Evolutionary conservation across 2,329 filamentous ascomycete genomes (phyloP).

Genomic region (Elsinoe ampelina): DNA sequence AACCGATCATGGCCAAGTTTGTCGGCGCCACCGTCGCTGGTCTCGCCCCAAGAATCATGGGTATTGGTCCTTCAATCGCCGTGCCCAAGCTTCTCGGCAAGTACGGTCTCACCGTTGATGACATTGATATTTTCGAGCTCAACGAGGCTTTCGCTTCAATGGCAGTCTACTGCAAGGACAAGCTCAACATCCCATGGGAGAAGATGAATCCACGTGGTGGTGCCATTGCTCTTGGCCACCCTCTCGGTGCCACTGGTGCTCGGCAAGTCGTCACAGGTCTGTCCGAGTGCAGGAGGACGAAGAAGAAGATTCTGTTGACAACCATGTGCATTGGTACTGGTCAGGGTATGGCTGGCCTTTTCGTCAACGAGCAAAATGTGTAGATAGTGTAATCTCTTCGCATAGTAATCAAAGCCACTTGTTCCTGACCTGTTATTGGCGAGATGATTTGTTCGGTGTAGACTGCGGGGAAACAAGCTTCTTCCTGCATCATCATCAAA

Average conservation of each 20-base stretch:
- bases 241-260: slow-evolving; percentile 67
- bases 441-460: neutral
- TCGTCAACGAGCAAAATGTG: slow-evolving; percentile 52
- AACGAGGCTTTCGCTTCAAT: slow-evolving; percentile 98
- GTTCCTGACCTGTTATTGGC: neutral
- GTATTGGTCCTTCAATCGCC: slow-evolving; percentile 67
- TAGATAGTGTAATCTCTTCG: slow-evolving; percentile 18
- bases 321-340: slow-evolving; percentile 76
- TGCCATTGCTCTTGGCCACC: slow-evolving; percentile 75
- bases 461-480: slow-evolving; percentile 6
- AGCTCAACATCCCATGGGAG: slow-evolving; percentile 57
- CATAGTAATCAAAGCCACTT: slow-evolving; percentile 2
- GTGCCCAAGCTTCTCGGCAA: slow-evolving; percentile 75
- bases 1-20: slow-evolving; percentile 91
- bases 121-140: slow-evolving; percentile 84
- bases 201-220: slow-evolving; percentile 78
- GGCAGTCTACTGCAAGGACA: slow-evolving; percentile 74
- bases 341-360: slow-evolving; percentile 57
- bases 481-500: neutral
- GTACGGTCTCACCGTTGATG: slow-evolving; percentile 66
- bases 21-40: slow-evolving; percentile 86
- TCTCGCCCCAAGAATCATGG: slow-evolving; percentile 90
- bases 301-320: slow-evolving; percentile 85
- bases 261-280: slow-evolving; percentile 83
- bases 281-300: slow-evolving; percentile 70